A percentile compares a stretch with the other conserved stretches of the same genome.
Conservation (phyloP, 2,329 filamentous ascomycete genomes). For the Coniochaeta sp. region DNA sequence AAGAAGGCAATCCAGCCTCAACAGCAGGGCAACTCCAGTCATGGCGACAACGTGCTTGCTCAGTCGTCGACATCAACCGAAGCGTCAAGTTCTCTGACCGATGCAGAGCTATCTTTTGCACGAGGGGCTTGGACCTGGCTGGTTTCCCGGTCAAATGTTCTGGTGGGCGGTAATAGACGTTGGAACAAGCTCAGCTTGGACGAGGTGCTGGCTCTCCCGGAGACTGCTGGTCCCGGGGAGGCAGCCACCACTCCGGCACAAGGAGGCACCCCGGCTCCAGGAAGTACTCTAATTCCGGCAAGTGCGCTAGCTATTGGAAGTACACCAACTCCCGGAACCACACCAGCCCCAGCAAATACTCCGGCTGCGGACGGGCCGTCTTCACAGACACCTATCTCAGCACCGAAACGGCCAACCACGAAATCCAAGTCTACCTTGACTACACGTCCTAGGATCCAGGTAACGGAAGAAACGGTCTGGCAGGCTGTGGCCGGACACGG, state of each 20-base stretch:
- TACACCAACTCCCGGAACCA: background rate
- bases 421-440: background rate
- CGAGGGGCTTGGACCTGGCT: slow-evolving; percentile 35
- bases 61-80: background rate
- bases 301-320: background rate
- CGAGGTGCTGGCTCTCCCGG: slow-evolving; percentile 28
- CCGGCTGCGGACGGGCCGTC: background rate
- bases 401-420: slow-evolving; percentile 1
- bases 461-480: slow-evolving; percentile 52
- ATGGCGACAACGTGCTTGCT: background rate
- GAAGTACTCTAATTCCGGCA: background rate
- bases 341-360: background rate
- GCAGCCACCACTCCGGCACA: background rate
- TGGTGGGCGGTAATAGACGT: slow-evolving; percentile 25
- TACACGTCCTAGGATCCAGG: slow-evolving; percentile 30
- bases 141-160: slow-evolving; percentile 29
- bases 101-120: slow-evolving; percentile 26
- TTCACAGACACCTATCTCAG: background rate
- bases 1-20: background rate
- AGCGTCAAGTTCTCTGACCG: slow-evolving; percentile 6
- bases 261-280: background rate
- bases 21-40: background rate
- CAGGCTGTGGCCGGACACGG: slow-evolving; percentile 51
- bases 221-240: slow-evolving; percentile 13
- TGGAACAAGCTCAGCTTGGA: slow-evolving; percentile 31